Evolutionary conservation across 2,329 filamentous ascomycete species (phyloP).

Genomic region (Shiraia bambusicola): DNA sequence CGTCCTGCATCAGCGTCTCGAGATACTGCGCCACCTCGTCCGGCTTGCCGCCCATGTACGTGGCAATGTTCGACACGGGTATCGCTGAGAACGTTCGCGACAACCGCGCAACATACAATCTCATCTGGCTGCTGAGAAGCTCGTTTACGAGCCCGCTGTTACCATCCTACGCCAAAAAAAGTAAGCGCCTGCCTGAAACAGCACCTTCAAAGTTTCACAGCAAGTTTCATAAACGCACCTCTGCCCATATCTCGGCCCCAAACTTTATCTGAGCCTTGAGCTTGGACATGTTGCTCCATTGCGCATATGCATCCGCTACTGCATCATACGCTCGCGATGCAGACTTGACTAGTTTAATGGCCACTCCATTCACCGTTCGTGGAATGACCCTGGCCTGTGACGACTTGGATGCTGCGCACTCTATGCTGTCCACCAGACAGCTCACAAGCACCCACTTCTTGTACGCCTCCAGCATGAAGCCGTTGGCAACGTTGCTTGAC

Average conservation of each 20-base stretch:
- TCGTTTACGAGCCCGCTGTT: conserved; percentile 72
- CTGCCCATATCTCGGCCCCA: conserved; percentile 61
- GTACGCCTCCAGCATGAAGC: conserved; percentile 84
- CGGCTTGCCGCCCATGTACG: conserved; percentile 52
- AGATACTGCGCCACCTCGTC: conserved; percentile 57
- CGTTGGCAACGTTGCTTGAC: conserved; percentile 67
- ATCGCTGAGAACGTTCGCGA: conserved; percentile 70
- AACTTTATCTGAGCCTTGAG: conserved; percentile 66
- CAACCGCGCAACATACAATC: conserved; percentile 73
- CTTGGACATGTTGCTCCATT: conserved; percentile 51
- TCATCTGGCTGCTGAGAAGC: conserved; percentile 69
- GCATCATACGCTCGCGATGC: conserved; percentile 70
- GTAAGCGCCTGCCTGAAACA: conserved; percentile 21
- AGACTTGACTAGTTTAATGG: conserved; percentile 59
- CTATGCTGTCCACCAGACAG: conserved; percentile 68
- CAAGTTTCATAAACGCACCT: conserved; percentile 45
- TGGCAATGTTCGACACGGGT: conserved; percentile 56
- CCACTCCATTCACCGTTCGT: conserved; percentile 54
- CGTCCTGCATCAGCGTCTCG: conserved; percentile 54
- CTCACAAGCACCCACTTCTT: conserved; percentile 85
- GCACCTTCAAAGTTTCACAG: conserved; percentile 4
- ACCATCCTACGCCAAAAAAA: conserved; percentile 56
- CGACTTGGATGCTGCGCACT: conserved; percentile 14
- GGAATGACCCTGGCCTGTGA: conserved; percentile 55
- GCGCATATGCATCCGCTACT: conserved; percentile 67